Percentiles rank a stretch among this genome's conserved stretches.
These are phyloP conservation scores for Leccinum pachyderme DNA, from an alignment of 1,284 basidiomycete species.

Conservation along the genomic window DNA sequence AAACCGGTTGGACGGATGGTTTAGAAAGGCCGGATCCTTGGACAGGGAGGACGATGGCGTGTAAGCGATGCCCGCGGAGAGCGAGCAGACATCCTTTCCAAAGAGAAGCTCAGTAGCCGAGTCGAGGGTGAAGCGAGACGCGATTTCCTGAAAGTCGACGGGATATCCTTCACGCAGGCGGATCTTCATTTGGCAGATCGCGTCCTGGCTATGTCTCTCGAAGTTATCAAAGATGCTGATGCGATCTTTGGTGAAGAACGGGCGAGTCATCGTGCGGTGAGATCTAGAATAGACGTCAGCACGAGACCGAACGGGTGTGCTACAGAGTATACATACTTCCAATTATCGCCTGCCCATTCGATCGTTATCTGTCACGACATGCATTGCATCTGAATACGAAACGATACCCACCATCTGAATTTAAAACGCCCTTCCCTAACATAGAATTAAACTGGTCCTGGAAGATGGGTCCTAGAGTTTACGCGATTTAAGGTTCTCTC, in stretches of 20 bases:
- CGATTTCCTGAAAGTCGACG: constrained; percentile 51
- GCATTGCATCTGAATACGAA: neutral
- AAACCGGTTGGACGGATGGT: constrained; percentile 28
- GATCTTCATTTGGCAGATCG: constrained; percentile 39
- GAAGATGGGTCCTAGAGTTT: neutral
- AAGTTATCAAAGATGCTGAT: constrained; percentile 56
- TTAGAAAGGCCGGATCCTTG: constrained; percentile 10
- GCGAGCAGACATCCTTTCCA: constrained; percentile 38
- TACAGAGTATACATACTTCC: constrained; percentile 40
- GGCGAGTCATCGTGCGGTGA: constrained; percentile 48
- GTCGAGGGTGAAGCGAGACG: constrained; percentile 47
- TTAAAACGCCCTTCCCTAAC: constrained; percentile 58
- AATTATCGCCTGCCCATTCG: constrained; percentile 42
- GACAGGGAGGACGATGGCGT: constrained; percentile 29
- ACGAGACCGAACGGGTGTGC: neutral
- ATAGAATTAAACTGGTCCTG: constrained; percentile 35
- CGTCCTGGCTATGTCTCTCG: constrained; percentile 44
- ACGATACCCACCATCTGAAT: constrained; percentile 47
- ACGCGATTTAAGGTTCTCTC: neutral
- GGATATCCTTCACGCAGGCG: constrained; percentile 42
- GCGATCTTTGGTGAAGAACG: constrained; percentile 54
- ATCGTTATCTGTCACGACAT: neutral
- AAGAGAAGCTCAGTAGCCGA: constrained; percentile 52
- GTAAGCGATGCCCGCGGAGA: constrained; percentile 37
- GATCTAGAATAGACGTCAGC: neutral